phyloP scores from a whole-genome alignment of 208 protist species.

The Acanthamoeba castellanii region DNA sequence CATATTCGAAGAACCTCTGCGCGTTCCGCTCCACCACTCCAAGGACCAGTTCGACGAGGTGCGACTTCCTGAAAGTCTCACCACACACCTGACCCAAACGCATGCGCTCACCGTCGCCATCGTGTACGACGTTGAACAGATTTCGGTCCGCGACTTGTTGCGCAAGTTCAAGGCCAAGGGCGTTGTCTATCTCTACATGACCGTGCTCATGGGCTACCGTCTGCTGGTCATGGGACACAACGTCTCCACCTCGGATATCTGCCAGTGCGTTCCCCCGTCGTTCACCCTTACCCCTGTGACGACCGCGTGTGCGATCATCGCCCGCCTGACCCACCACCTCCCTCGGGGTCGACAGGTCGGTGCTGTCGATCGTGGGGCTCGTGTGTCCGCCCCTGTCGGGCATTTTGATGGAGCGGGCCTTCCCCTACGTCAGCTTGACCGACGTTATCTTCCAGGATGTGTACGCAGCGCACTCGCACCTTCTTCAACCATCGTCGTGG shows the following conservation, averaged over 20 bases:
- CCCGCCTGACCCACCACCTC: too few species aligned
- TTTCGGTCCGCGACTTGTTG: slow-evolving; percentile 38
- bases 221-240: slow-evolving; percentile 75
- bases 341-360: background rate
- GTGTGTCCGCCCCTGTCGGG: slow-evolving; percentile 68
- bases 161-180: slow-evolving; percentile 56
- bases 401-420: slow-evolving; percentile 54
- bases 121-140: background rate
- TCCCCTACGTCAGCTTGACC: slow-evolving; percentile 67
- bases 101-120: background rate
- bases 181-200: slow-evolving; percentile 48
- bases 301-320: too few species aligned
- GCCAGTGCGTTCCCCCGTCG: background rate
- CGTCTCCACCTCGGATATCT: slow-evolving; percentile 63
- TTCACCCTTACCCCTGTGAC: background rate
- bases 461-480: background rate
- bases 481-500: background rate
- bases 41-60: slow-evolving; percentile 69
- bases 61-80: background rate
- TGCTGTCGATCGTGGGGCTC: slow-evolving; percentile 63
- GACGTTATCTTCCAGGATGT: slow-evolving; percentile 61
- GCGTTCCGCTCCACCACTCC: slow-evolving; percentile 65
- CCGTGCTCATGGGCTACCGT: slow-evolving; percentile 50
- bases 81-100: background rate
- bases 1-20: slow-evolving; percentile 49